Percentiles rank a stretch among this genome's conserved stretches.
Conservation (phyloP, 2,329 filamentous ascomycete genomes). For the Thermoascus crustaceus region DNA sequence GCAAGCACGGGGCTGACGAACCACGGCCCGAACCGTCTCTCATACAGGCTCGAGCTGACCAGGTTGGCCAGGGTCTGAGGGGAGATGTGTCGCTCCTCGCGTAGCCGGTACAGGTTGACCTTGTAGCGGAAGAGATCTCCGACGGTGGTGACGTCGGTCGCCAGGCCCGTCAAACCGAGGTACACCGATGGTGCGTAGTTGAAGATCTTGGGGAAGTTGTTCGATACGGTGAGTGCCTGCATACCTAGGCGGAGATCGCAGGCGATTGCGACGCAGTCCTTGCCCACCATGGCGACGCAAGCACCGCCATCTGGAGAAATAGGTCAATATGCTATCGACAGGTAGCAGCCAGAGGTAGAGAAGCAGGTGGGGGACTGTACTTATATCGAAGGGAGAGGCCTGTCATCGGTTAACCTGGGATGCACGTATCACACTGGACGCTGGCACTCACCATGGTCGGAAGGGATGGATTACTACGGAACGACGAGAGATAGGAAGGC, state of each 20-base stretch:
- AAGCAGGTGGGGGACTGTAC: conserved; percentile 44
- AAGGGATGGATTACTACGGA: conserved; percentile 20
- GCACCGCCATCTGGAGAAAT: conserved; percentile 64
- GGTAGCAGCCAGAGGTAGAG: conserved; percentile 3
- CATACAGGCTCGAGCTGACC: conserved; percentile 83
- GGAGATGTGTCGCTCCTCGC: conserved; percentile 93
- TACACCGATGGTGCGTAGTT: conserved; percentile 84
- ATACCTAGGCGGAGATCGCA: conserved; percentile 97
- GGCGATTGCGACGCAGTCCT: conserved; percentile 98
- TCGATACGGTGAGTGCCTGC: conserved; percentile 92
- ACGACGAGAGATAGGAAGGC: conserved; percentile 21
- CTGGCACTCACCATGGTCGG: no score
- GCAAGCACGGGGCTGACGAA: conserved; percentile 94
- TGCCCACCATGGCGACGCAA: conserved; percentile 97
- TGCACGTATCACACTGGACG: no score
- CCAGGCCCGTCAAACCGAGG: conserved; percentile 89
- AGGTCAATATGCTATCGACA: conserved; percentile 8
- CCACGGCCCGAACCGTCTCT: conserved; percentile 91
- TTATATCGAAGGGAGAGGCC: conserved; percentile 93
- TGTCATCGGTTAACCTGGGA: no score
- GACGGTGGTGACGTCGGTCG: conserved; percentile 90
- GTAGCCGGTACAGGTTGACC: conserved; percentile 98
- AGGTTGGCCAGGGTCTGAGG: conserved; percentile 95
- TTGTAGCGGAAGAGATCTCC: conserved; percentile 98
- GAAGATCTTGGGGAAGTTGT: conserved; percentile 99